A percentile compares a stretch with the other conserved stretches of the same genome.
Conservation (phyloP, 129 eudicot species). For the Ambrosia trifida region DNA sequence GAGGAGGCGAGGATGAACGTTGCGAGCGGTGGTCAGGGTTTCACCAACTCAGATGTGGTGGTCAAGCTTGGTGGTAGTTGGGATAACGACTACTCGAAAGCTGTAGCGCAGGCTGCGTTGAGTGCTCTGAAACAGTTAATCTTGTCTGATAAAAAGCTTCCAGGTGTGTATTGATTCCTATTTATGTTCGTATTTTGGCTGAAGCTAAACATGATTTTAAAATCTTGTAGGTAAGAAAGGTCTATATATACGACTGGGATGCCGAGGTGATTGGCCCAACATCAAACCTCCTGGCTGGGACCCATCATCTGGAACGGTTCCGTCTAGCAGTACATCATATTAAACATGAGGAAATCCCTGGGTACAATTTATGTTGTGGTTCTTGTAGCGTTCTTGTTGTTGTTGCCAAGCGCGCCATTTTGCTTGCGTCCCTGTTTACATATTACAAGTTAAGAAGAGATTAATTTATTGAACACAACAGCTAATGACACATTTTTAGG, state of each 20-base stretch:
- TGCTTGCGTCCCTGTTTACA: background rate
- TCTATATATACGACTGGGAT: slow-evolving; percentile 83
- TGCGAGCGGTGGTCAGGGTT: slow-evolving; percentile 57
- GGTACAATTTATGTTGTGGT: background rate
- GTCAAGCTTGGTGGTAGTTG: slow-evolving; percentile 86
- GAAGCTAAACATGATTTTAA: background rate
- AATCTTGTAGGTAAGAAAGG: slow-evolving; percentile 76
- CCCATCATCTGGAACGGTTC: slow-evolving; percentile 50
- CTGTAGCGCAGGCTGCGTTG: slow-evolving; percentile 80
- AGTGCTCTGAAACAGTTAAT: slow-evolving; percentile 86
- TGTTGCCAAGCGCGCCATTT: background rate
- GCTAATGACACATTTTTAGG: background rate
- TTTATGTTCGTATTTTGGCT: background rate
- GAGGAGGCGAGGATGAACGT: slow-evolving; percentile 71
- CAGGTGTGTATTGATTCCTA: slow-evolving; percentile 50
- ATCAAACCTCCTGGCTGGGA: slow-evolving; percentile 96
- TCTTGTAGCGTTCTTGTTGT: background rate
- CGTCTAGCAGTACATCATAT: background rate
- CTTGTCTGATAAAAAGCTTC: slow-evolving; percentile 78
- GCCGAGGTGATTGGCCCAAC: slow-evolving; percentile 98
- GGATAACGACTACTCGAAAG: slow-evolving; percentile 76
- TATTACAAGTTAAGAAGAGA: background rate
- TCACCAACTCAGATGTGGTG: slow-evolving; percentile 87
- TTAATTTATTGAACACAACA: background rate
- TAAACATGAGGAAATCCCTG: background rate